Evolutionary conservation across 306 rosid genomes (phyloP).

Genomic region (Sicyos edulis): DNA sequence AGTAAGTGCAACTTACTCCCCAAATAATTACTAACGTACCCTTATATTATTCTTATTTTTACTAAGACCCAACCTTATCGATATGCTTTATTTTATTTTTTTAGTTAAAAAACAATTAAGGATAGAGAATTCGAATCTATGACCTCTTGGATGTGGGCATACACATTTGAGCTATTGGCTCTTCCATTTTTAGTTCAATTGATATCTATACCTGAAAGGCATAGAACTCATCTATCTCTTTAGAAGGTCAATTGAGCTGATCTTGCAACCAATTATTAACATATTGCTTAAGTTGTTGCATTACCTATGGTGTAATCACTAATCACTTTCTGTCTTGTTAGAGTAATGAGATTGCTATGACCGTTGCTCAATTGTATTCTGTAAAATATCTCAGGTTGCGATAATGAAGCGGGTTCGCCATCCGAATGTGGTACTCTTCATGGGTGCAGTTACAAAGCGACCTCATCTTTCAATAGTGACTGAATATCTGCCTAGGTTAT

Average conservation of each 20-base stretch:
- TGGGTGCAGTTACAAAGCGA: slow-evolving; percentile 93
- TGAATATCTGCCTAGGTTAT: slow-evolving; percentile 83
- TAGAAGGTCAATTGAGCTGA: neutral
- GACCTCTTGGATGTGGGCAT: no score
- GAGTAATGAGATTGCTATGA: neutral
- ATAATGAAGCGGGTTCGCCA: slow-evolving; percentile 97
- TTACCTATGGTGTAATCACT: neutral
- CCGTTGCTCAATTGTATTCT: slow-evolving; percentile 21
- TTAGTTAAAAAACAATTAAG: no score
- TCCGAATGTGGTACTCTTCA: slow-evolving; percentile 94
- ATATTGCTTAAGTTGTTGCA: neutral
- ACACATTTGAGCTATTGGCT: no score
- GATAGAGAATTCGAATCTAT: no score
- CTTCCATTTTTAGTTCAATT: neutral
- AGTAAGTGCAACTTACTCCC: no score
- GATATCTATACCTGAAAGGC: neutral
- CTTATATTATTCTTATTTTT: no score
- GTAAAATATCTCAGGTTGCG: slow-evolving; percentile 57
- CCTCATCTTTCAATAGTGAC: slow-evolving; percentile 92
- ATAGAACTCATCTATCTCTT: neutral
- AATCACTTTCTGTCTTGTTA: neutral
- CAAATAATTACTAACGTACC: no score
- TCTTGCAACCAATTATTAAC: neutral
- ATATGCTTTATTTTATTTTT: no score
- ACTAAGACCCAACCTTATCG: no score